A percentile compares a stretch with the other conserved stretches of the same genome.
phyloP scores from a whole-genome alignment of 2,329 filamentous ascomycete genomes.

The Aspergillus pseudoglaucus region DNA sequence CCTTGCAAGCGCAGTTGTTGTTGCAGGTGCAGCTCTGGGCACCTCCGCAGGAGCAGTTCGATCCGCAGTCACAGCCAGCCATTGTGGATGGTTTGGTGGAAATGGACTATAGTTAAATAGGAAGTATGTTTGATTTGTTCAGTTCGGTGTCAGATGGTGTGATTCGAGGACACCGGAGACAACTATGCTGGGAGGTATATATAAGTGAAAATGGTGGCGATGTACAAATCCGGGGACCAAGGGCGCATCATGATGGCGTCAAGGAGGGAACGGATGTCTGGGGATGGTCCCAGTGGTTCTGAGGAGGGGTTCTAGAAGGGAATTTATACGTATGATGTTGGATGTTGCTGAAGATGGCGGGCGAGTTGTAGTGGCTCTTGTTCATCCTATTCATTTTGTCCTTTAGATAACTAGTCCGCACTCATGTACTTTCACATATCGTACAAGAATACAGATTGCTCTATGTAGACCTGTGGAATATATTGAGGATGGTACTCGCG shows the following conservation, averaged over 20 bases:
- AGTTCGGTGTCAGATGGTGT: background rate
- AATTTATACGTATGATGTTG: background rate
- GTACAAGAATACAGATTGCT: no score
- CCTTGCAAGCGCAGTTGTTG: slow-evolving; percentile 29
- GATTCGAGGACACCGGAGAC: background rate
- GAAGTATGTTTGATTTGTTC: background rate
- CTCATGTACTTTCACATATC: no score
- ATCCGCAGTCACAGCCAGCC: slow-evolving; percentile 27
- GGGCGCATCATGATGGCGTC: slow-evolving; percentile 16
- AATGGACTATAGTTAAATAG: background rate
- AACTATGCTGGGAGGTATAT: background rate
- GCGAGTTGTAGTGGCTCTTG: background rate
- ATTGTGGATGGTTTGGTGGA: background rate
- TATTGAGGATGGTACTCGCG: no score
- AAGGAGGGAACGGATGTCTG: background rate
- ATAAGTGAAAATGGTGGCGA: slow-evolving; percentile 11
- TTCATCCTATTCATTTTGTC: no score
- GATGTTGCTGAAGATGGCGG: background rate
- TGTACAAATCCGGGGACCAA: background rate
- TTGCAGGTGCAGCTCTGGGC: slow-evolving; percentile 27
- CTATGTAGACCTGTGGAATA: no score
- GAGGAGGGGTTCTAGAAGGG: background rate
- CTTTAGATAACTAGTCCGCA: no score
- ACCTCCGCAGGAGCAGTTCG: slow-evolving; percentile 27
- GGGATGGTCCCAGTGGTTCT: background rate